A percentile compares a stretch with the other conserved stretches of the same genome.
These are phyloP conservation scores for Mucor plumbeus DNA, from an alignment of 371 early-diverging fungal genomes.

Conservation along the genomic window DNA sequence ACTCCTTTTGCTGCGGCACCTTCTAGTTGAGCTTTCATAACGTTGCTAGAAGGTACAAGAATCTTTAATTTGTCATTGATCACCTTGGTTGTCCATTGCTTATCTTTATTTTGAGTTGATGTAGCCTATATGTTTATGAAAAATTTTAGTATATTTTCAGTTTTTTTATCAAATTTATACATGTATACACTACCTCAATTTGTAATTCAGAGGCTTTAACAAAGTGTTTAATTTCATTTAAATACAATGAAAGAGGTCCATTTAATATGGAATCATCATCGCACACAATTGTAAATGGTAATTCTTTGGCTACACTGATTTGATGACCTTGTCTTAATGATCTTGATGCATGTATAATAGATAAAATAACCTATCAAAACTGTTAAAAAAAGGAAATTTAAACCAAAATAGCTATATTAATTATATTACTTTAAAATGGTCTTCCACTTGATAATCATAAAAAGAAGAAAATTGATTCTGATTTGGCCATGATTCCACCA, in stretches of 20 bases:
- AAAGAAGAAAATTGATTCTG: conserved; percentile 33
- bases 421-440: conserved; percentile 56
- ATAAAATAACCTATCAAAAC: conserved; percentile 44
- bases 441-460: conserved; percentile 53
- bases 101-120: neutral
- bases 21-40: conserved; percentile 47
- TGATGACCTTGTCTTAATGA: conserved; percentile 69
- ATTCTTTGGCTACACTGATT: conserved; percentile 52
- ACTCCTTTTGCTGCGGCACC: conserved; percentile 37
- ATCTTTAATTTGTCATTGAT: conserved; percentile 51
- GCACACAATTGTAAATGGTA: conserved; percentile 61
- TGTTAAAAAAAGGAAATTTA: conserved; percentile 12
- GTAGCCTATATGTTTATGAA: neutral
- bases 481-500: conserved; percentile 63
- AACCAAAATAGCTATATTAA: conserved; percentile 2
- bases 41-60: conserved; percentile 47
- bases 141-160: neutral
- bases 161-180: neutral
- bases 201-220: conserved; percentile 48
- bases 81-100: conserved; percentile 34
- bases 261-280: conserved; percentile 37
- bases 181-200: neutral
- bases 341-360: conserved; percentile 68
- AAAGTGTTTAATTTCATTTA: conserved; percentile 51
- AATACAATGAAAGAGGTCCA: conserved; percentile 45